phyloP scores from a whole-genome alignment of 768 basidiomycete genomes.

The Leccinum incarnatum region DNA sequence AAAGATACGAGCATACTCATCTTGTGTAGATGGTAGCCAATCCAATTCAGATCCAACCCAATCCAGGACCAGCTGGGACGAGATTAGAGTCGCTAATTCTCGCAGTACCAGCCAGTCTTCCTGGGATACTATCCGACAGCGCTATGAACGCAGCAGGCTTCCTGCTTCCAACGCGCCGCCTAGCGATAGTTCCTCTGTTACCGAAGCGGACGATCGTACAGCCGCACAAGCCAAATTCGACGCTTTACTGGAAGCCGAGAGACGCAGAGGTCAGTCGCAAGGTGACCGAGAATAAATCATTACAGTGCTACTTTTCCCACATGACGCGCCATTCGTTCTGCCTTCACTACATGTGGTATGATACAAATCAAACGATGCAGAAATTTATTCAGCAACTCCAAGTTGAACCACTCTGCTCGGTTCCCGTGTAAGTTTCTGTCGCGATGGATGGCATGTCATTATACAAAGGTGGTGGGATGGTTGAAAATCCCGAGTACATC shows the following conservation, averaged over 20 bases:
- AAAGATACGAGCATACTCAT: neutral
- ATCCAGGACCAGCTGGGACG: constrained; percentile 55
- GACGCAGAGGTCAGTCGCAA: constrained; percentile 35
- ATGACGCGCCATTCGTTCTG: neutral
- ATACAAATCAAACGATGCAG: constrained; percentile 5
- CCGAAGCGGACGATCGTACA: constrained; percentile 34
- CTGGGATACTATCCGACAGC: constrained; percentile 68
- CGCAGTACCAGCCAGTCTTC: constrained; percentile 45
- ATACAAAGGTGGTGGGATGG: constrained; percentile 3
- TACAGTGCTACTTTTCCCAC: neutral
- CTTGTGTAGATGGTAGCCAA: constrained; percentile 1
- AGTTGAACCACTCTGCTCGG: constrained; percentile 2
- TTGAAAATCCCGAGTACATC: constrained; percentile 10
- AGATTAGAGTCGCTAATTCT: constrained; percentile 57
- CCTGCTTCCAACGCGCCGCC: constrained; percentile 11
- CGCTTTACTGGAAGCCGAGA: constrained; percentile 56
- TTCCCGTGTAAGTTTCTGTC: constrained; percentile 6
- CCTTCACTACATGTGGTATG: constrained; percentile 2
- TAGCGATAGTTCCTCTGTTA: constrained; percentile 2
- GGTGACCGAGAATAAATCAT: constrained; percentile 8
- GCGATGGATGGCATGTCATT: constrained; percentile 2
- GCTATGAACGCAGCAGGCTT: constrained; percentile 40
- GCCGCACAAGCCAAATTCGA: constrained; percentile 57
- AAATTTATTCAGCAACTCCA: constrained; percentile 12
- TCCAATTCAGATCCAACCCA: constrained; percentile 7